These are phyloP conservation scores for Backusella parvicylindrica DNA, from an alignment of 192 early-diverging fungal species.

Conservation along the genomic window DNA sequence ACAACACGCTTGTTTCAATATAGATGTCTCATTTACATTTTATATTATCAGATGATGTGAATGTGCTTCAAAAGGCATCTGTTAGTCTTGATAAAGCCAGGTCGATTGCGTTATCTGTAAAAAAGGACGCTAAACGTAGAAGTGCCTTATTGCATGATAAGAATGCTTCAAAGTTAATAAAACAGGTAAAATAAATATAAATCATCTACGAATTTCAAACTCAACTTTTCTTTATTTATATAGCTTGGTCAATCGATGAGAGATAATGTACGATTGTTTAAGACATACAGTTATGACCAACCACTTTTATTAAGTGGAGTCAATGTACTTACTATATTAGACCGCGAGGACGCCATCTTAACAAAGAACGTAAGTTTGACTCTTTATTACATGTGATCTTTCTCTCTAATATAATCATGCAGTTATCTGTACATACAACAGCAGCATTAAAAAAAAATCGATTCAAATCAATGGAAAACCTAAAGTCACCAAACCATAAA, in stretches of 20 bases:
- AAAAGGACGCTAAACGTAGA: slow-evolving; percentile 19
- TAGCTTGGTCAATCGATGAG: slow-evolving; percentile 15
- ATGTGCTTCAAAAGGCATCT: slow-evolving; percentile 22
- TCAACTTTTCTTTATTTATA: background rate
- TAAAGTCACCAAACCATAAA: background rate
- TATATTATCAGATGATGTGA: slow-evolving; percentile 4
- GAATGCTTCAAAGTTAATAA: background rate
- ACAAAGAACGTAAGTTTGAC: slow-evolving; percentile 9
- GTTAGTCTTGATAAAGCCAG: slow-evolving; percentile 17
- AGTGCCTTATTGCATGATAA: slow-evolving; percentile 13
- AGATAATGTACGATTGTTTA: slow-evolving; percentile 6
- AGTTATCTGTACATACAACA: background rate
- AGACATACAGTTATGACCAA: slow-evolving; percentile 5
- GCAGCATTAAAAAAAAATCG: background rate
- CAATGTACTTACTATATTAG: slow-evolving; percentile 18
- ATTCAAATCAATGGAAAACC: background rate
- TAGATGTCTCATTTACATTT: background rate
- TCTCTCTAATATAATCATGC: background rate
- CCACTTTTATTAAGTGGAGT: slow-evolving; percentile 15
- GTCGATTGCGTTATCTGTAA: slow-evolving; percentile 11
- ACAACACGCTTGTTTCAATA: background rate
- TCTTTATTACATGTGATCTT: background rate
- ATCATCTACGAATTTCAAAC: background rate
- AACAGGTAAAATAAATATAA: background rate
- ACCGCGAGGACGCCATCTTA: slow-evolving; percentile 17